Evolutionary conservation across 2,329 filamentous ascomycete species (phyloP).

Genomic region (Sarocladiaceae sp.): DNA sequence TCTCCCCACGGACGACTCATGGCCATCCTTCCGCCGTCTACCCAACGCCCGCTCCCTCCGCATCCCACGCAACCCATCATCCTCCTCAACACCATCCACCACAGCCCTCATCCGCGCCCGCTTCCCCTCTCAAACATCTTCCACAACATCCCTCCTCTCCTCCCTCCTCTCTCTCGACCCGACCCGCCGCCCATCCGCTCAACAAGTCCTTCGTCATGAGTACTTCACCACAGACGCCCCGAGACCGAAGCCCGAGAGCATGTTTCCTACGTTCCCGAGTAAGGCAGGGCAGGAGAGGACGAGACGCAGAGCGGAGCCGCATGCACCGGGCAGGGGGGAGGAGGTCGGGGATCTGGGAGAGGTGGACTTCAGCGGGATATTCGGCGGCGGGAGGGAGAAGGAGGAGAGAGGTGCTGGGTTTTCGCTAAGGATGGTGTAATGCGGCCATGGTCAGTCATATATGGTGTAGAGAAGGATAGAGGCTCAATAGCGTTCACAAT

Average conservation of each 20-base stretch:
- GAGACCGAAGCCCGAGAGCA: constrained; percentile 77
- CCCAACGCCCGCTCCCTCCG: constrained; percentile 79
- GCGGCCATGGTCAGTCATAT: neutral
- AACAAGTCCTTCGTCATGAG: constrained; percentile 67
- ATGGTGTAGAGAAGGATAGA: neutral
- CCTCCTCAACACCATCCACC: constrained; percentile 21
- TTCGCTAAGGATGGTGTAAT: constrained; percentile 52
- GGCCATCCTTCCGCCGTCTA: constrained; percentile 81
- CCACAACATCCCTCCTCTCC: constrained; percentile 64
- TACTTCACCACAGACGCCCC: constrained; percentile 82
- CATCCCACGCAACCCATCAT: constrained; percentile 43
- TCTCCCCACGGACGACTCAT: constrained; percentile 71
- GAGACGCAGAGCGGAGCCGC: constrained; percentile 63
- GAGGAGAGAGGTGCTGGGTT: constrained; percentile 62
- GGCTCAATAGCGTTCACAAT: no score
- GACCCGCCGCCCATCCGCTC: constrained; percentile 59
- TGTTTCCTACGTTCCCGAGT: constrained; percentile 96
- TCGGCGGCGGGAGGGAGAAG: constrained; percentile 57
- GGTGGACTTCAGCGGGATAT: constrained; percentile 65
- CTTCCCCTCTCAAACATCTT: constrained; percentile 74
- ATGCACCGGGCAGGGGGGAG: constrained; percentile 74
- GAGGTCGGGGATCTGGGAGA: constrained; percentile 49
- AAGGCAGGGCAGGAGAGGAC: constrained; percentile 83
- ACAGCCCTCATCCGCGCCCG: constrained; percentile 61
- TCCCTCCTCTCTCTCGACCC: constrained; percentile 72